Conservation (phyloP, 2,329 filamentous ascomycete species). For the Chalaropsis thielavioides region DNA sequence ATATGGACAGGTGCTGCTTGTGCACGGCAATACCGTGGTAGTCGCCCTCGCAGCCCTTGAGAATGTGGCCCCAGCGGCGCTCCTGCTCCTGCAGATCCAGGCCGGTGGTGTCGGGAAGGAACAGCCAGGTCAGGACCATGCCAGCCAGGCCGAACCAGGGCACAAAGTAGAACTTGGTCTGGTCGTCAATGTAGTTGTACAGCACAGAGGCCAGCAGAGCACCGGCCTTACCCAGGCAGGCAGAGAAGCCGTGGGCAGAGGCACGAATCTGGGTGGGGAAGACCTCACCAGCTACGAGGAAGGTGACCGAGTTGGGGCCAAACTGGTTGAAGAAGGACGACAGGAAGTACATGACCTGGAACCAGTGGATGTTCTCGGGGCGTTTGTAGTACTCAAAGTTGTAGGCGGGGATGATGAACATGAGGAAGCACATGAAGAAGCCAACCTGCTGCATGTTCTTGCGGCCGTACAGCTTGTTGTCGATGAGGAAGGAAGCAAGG, state of each 20-base stretch:
- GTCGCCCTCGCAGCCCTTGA: constrained; percentile 58
- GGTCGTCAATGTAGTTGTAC: constrained; percentile 85
- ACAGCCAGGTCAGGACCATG: constrained; percentile 67
- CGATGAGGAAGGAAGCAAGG: constrained; percentile 71
- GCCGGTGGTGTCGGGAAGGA: constrained; percentile 92
- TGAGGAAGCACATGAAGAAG: constrained; percentile 83
- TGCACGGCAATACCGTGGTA: constrained; percentile 93
- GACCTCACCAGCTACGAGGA: constrained; percentile 92
- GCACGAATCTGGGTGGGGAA: constrained; percentile 89
- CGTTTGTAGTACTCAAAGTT: constrained; percentile 70
- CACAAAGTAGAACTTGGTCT: constrained; percentile 78
- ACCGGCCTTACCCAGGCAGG: constrained; percentile 76
- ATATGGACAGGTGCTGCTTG: constrained; percentile 72
- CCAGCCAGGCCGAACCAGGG: constrained; percentile 90
- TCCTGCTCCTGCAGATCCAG: constrained; percentile 96
- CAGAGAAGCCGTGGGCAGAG: constrained; percentile 88
- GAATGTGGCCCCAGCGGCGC: constrained; percentile 79
- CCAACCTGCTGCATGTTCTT: constrained; percentile 94
- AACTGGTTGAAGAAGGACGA: constrained; percentile 99
- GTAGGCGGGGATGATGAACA: constrained; percentile 86
- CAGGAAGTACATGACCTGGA: constrained; percentile 97
- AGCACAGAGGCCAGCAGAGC: constrained; percentile 75
- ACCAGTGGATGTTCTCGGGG: constrained; percentile 58
- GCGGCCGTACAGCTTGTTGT: constrained; percentile 92
- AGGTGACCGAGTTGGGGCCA: constrained; percentile 88